Evolutionary conservation across 75 land plant genomes (phyloP).

Genomic region (Sequoia sempervirens): DNA sequence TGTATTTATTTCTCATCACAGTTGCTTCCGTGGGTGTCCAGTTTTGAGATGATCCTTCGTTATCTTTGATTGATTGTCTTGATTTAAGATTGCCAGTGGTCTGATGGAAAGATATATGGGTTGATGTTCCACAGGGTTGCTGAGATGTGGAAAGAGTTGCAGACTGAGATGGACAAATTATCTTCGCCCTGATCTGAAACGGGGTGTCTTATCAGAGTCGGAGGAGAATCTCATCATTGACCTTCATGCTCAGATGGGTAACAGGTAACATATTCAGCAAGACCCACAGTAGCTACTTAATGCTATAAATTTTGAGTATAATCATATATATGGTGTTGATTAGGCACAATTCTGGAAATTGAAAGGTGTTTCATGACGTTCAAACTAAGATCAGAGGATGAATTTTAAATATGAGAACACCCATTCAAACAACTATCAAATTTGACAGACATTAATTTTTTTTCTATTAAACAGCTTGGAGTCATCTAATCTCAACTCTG

Average conservation of each 20-base stretch:
- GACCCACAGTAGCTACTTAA: background rate
- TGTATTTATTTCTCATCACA: too few relatives aligned
- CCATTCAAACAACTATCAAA: background rate
- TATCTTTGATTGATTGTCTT: background rate
- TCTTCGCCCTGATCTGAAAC: conserved; percentile 73
- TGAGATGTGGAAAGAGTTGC: conserved; percentile 79
- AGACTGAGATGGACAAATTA: conserved; percentile 70
- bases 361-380: background rate
- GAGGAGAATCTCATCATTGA: conserved; percentile 77
- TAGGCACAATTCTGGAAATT: background rate
- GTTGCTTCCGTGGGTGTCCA: background rate
- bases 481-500: background rate
- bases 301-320: background rate
- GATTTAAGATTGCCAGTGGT: background rate
- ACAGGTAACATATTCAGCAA: conserved; percentile 33
- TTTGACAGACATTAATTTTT: background rate
- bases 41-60: background rate
- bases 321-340: background rate
- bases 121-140: conserved; percentile 34
- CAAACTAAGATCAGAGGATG: background rate
- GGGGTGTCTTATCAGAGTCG: conserved; percentile 54
- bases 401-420: background rate
- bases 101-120: background rate
- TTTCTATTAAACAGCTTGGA: background rate
- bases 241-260: conserved; percentile 72